Percentiles rank a stretch among this genome's conserved stretches.
phyloP scores from a whole-genome alignment of 768 basidiomycete species.

The Psilocybe cyanescens region DNA sequence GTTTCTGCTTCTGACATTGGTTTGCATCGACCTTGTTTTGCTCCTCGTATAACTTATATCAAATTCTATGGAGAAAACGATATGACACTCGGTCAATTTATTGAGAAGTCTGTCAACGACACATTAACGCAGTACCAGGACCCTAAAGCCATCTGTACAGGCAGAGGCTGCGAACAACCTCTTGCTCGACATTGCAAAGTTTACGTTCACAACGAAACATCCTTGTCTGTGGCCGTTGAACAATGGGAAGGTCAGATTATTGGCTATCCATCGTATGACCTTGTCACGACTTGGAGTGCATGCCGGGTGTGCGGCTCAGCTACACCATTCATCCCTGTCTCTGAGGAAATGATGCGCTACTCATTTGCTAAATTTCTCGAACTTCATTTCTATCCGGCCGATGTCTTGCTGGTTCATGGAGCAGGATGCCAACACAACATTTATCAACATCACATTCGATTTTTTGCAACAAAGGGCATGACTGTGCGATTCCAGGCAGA shows the following conservation, averaged over 20 bases:
- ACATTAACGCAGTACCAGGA: conserved; percentile 71
- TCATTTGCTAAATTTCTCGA: conserved; percentile 97
- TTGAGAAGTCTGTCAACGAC: conserved; percentile 78
- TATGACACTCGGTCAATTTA: conserved; percentile 90
- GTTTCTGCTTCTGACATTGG: conserved; percentile 76
- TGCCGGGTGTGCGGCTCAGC: conserved; percentile 80
- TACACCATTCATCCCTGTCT: conserved; percentile 87
- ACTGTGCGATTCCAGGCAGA: conserved; percentile 90
- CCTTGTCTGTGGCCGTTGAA: conserved; percentile 84
- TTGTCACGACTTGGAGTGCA: conserved; percentile 89
- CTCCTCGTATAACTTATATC: conserved; percentile 72
- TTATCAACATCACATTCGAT: conserved; percentile 90
- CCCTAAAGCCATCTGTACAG: conserved; percentile 77
- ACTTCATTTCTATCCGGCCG: conserved; percentile 92
- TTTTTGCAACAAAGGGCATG: conserved; percentile 84
- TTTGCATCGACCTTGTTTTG: conserved; percentile 74
- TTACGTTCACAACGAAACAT: conserved; percentile 88
- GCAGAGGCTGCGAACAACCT: conserved; percentile 84
- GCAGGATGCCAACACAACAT: conserved; percentile 95
- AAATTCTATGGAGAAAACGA: conserved; percentile 94
- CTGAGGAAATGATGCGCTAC: conserved; percentile 90
- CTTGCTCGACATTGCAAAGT: conserved; percentile 84
- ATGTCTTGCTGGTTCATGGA: conserved; percentile 82
- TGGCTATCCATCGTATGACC: conserved; percentile 65
- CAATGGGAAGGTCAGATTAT: conserved; percentile 84